Conservation (phyloP, 306 rosid species). For the Oxytropis ochrocephala region DNA sequence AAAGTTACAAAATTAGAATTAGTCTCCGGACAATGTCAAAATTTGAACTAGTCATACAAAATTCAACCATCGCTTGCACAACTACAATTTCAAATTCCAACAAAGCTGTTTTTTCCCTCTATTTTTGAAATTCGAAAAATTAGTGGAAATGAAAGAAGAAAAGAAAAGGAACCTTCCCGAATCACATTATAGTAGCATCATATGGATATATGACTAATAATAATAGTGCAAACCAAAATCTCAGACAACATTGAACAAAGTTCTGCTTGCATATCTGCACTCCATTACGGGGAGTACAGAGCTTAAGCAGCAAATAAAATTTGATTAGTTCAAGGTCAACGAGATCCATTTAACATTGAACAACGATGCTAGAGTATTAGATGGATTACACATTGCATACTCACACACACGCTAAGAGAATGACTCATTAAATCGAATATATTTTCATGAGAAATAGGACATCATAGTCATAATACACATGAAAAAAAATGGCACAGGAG, state of each 20-base stretch:
- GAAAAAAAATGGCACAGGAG: conserved; percentile 28
- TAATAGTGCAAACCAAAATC: not conserved
- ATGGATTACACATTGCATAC: not conserved
- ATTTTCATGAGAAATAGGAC: conserved; percentile 29
- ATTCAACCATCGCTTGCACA: not conserved
- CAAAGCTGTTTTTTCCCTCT: not conserved
- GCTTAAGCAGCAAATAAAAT: not conserved
- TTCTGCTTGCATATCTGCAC: not conserved
- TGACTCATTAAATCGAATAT: conserved; percentile 22
- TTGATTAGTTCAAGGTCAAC: not conserved
- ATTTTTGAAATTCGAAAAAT: not conserved
- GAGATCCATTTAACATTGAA: not conserved
- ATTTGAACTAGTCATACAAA: not conserved
- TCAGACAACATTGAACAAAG: not conserved
- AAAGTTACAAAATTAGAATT: not conserved
- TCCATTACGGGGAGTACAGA: not conserved
- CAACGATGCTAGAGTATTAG: not conserved
- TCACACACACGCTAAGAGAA: not conserved
- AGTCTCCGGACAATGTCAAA: no score
- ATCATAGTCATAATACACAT: conserved; percentile 36
- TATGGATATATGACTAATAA: not conserved
- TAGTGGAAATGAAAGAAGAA: not conserved
- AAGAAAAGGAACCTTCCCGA: not conserved
- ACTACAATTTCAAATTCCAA: conserved; percentile 2
- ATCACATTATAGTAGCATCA: not conserved